Base-by-base conservation (phyloP, 1,284 basidiomycete species). In the Ceratorhiza oryzae-sativae region DNA sequence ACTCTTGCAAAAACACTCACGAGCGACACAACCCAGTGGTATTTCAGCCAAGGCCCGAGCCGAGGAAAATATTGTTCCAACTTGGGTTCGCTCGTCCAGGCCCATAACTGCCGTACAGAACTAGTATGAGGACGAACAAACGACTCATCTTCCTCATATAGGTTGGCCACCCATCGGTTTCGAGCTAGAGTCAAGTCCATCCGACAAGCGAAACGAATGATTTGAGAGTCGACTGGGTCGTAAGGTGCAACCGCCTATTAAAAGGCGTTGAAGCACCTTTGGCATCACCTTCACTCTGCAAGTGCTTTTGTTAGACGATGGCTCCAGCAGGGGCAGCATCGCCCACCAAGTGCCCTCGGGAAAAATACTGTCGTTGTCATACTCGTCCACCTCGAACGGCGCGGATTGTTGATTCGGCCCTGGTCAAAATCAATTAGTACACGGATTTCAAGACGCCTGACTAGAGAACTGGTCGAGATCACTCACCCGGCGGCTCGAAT, bases 21-120 rank as follows among this genome's bases (percentile, higher is more conserved):
- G 9, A 55, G 53, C 30, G 53, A 55, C 30, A 55, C 32, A 10
- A 53, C 32, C 62, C 62, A 65, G 8, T 27, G 32, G 41, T 34
- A 32, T 23, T n/a, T 2, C 34, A 23, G 9, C n/a, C 30, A 59
- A 34, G 34, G 23, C 13, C 36, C 32, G 13, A 55, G 32, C 10
- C 30, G 32, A 6, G 30, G 53, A 8, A 34, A 34, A 34, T 55
- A 36, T 2, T 55, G 9, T 13, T 6, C 30, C 12, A 55, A 13
- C 30, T 32, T 25, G n/a, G 10, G 30, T 3, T 32, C 30, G 18
- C 53, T 30, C 30, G 10, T 13, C 53, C 53, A 55, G n/a, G 32
- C 53, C 32, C 27, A n/a, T 32, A 30, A 34, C 15, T 8, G 27
- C 10, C 25, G 49, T 27, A 20, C 23, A 27, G 49, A 51, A 13